Evolutionary conservation across 2,329 filamentous ascomycete species (phyloP).

Genomic region (Torrubiella hemipterigena): DNA sequence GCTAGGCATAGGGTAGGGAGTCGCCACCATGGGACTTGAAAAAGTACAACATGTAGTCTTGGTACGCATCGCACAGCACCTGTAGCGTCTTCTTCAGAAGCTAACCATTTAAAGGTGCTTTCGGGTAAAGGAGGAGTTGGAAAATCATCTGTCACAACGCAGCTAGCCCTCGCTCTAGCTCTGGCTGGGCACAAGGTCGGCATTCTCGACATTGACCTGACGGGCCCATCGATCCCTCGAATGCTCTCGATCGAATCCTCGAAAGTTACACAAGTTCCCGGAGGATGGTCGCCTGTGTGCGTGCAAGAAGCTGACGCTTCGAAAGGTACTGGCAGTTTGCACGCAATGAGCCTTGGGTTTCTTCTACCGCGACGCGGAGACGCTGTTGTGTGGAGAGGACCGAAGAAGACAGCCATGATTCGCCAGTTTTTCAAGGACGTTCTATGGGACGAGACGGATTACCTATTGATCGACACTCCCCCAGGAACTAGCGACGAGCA

Average conservation of each 20-base stretch:
- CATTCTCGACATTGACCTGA: conserved; percentile 91
- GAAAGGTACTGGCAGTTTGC: conserved; percentile 48
- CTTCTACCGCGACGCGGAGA: conserved; percentile 72
- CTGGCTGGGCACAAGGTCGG: conserved; percentile 81
- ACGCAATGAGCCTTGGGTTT: conserved; percentile 90
- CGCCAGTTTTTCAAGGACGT: conserved; percentile 91
- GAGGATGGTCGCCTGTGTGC: conserved; percentile 82
- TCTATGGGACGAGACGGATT: conserved; percentile 79
- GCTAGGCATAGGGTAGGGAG: too few relatives aligned
- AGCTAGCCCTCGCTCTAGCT: conserved; percentile 81
- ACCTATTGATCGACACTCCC: conserved; percentile 87
- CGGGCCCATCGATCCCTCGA: conserved; percentile 89
- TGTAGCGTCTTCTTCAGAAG: neutral
- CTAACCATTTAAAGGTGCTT: conserved; percentile 43
- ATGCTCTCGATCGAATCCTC: conserved; percentile 82
- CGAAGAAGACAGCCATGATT: conserved; percentile 99
- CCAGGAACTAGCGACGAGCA: conserved; percentile 96
- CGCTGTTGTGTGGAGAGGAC: conserved; percentile 92
- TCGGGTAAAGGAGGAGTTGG: conserved; percentile 97
- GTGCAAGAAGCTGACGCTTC: conserved; percentile 54
- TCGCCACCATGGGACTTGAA: conserved; percentile 22
- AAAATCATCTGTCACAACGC: conserved; percentile 95
- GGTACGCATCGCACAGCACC: conserved; percentile 30
- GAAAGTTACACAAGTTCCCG: conserved; percentile 83
- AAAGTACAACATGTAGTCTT: conserved; percentile 70